Evolutionary conservation across 495 filamentous ascomycete species (phyloP), one percentile per base, ranked within the genome.

Genomic region (Wilcoxina mikolae): DNA sequence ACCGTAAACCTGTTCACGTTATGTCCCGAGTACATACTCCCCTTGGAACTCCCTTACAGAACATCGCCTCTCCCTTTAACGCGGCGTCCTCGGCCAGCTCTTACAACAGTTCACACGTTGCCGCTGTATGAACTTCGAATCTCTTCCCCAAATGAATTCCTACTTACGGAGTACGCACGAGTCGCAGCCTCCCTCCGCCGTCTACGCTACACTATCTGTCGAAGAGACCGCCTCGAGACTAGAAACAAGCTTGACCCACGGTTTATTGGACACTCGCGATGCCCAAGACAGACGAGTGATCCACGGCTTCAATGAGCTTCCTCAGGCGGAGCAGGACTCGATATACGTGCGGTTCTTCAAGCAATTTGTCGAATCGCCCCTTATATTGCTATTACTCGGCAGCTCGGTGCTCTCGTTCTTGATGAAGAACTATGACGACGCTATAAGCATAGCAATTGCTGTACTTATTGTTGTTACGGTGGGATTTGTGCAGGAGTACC

Each of bases 381-480:
- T 99, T 33, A 81, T 81, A 41, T 68, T 96, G 10, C 78, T 99
- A n/a, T 76, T 99, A 11, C 78, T 99, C 3, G 81, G 74, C 4
- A 95, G 90, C n/a, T 89, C 91, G 0, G 84, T 76, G 4, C 80
- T 94, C 38, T 95, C 88, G 0, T 81, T 95, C 44, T 62, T 95
- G 46, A 87, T 99, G 76, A 89, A 91, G 25, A 96, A 99, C 65
- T 79, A 82, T 70, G 89, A 95, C 59, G 91, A 99, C 72, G 93
- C 93, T 3, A 71, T 96, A 60, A 95, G 89, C 68, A 99, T 99
- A 61, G 73, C 90, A 1, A 77, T 94, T 28, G 91, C 91, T 1
- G 91, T 99, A 4, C 91, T 87, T 42, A 96, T 99, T 64, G 91
- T 99, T 17, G 88, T 96, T 33, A 84, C 84, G 1, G 91, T 96